Evolutionary conservation across 495 filamentous ascomycete species (phyloP).

Genomic region (Hypoxylon lienhwacheense): DNA sequence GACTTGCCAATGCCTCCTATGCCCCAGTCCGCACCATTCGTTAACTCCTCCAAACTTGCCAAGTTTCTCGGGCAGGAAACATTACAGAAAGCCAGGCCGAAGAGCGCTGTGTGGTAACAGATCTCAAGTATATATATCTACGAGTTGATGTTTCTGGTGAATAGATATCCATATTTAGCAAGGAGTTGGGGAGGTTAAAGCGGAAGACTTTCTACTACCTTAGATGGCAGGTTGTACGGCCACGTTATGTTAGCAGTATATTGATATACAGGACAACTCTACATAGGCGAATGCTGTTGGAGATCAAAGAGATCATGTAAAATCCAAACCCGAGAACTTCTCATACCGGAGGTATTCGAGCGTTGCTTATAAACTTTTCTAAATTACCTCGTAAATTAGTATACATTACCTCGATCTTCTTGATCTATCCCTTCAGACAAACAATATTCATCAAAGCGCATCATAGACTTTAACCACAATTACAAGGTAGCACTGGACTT

Average conservation of each 20-base stretch:
- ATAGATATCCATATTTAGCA: background rate
- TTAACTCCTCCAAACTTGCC: background rate
- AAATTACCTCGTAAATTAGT: too few relatives aligned
- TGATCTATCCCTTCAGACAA: too few relatives aligned
- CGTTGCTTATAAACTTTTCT: too few relatives aligned
- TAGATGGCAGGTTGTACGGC: too few relatives aligned
- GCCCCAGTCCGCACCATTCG: constrained; percentile 7
- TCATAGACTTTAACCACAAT: background rate
- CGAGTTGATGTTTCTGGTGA: background rate
- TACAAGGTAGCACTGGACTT: background rate
- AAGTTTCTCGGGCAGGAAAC: constrained; percentile 3
- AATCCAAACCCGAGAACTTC: too few relatives aligned
- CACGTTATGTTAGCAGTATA: too few relatives aligned
- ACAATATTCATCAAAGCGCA: too few relatives aligned
- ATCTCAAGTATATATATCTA: constrained; percentile 60
- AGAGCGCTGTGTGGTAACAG: constrained; percentile 20
- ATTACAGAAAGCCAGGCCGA: constrained; percentile 1
- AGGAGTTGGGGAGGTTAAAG: constrained; percentile 2
- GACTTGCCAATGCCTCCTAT: constrained; percentile 40
- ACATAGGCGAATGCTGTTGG: too few relatives aligned
- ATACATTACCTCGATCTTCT: too few relatives aligned
- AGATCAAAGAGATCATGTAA: too few relatives aligned
- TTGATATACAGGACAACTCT: too few relatives aligned
- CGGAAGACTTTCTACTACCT: background rate
- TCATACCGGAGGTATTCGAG: too few relatives aligned